Conservation (phyloP, 257 asterid genomes). For the Asclepias syriaca region DNA sequence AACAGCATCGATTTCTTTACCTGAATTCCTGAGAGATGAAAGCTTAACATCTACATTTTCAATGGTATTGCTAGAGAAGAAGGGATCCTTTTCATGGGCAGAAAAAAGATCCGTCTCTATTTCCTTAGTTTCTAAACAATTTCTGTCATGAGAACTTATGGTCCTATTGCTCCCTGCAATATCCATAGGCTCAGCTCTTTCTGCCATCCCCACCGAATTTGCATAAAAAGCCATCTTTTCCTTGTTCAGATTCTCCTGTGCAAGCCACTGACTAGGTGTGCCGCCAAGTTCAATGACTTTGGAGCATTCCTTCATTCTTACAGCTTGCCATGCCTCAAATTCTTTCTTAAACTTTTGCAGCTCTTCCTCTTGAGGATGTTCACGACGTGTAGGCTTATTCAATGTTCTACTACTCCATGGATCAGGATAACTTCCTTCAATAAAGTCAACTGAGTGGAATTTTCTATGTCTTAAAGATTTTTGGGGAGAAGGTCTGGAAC, state of each 20-base stretch:
- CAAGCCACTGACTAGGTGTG: conserved; percentile 62
- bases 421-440: conserved; percentile 31
- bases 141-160: conserved; percentile 26
- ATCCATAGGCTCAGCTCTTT: conserved; percentile 25
- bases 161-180: conserved; percentile 22
- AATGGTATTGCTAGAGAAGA: conserved; percentile 26
- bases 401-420: conserved; percentile 25
- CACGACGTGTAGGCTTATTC: conserved; percentile 63
- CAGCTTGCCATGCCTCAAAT: conserved; percentile 88
- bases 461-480: conserved; percentile 37
- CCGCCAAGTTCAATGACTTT: conserved; percentile 42
- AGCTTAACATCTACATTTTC: conserved; percentile 25
- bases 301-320: conserved; percentile 62
- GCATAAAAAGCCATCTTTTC: conserved; percentile 58
- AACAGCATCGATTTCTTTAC: conserved; percentile 24
- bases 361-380: conserved; percentile 98
- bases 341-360: conserved; percentile 92
- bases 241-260: conserved; percentile 73
- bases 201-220: conserved; percentile 35
- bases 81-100: conserved; percentile 29
- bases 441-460: conserved; percentile 30
- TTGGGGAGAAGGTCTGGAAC: conserved; percentile 24
- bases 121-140: conserved; percentile 25
- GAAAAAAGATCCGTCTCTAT: conserved; percentile 22
- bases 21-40: conserved; percentile 27